Evolutionary conservation across 1,284 basidiomycete genomes (phyloP), one percentile per base, ranked within the genome.

Genomic region (Kwoniella shivajii): DNA sequence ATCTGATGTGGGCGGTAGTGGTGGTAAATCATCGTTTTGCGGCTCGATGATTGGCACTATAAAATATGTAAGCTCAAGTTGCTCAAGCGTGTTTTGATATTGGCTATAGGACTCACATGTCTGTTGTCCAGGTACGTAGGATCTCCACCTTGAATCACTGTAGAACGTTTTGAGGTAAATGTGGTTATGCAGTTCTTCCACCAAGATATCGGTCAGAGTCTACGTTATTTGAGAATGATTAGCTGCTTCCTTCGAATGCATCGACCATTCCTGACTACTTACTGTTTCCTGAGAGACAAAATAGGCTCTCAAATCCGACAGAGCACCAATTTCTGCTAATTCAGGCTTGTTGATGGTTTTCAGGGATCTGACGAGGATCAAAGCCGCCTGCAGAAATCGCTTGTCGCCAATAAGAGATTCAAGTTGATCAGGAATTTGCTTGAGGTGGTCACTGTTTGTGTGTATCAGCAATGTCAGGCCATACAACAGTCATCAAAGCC

Each of bases 131-230:
- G 88, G 86, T 9, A 82, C 79, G 75, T 97, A 98, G 0, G 88
- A 79, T 26, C 85, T 82, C 96, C 96, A 99, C 43, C 95, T 85
- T 9, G 86, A 84, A 65, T 99, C 95, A 73, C 90, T 95, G 86
- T 93, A 97, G 75, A 92, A 94, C 6, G 89, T 92, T 73, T 96
- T 98, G 57, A 99, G 84, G 76, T 98, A 99, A n/a, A 99, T 79
- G 76, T 99, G 96, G 68, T 88, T 93, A 74, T 99, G 94, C 24
- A 99, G 82, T 73, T 99, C 96, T 65, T 99, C 96, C 16, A 96
- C 82, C 50, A 99, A 79, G 56, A 99, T 96, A 63, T 99, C 94
- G 50, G 89, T 84, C 43, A 97, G 78, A 10, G 89, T 87, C 90
- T 94, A 63, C 6, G 5, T 13, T 34, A 50, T 30, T n/a, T 18